Conservation (phyloP, 1,139 yeast genomes). For the Nakaseomyces kungkrabaensis region DNA sequence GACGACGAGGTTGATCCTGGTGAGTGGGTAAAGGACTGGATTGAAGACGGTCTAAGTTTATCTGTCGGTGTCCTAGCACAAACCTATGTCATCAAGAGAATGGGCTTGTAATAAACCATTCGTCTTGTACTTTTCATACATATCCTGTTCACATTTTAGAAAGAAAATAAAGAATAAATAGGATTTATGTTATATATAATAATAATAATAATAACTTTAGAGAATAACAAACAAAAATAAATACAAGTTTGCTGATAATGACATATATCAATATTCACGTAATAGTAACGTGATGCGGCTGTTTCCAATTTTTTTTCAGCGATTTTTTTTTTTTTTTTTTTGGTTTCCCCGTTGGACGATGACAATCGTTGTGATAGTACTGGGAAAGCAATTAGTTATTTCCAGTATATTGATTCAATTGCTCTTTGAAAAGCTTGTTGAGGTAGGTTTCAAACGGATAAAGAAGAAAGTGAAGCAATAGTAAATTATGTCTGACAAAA, state of each 20-base stretch:
- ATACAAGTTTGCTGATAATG: too few relatives aligned
- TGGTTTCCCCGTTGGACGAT: neutral
- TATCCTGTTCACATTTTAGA: neutral
- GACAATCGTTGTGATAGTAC: too few relatives aligned
- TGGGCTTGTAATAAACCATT: constrained; percentile 43
- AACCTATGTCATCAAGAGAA: constrained; percentile 78
- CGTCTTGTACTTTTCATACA: too few relatives aligned
- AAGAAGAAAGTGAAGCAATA: neutral
- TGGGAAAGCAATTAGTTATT: too few relatives aligned
- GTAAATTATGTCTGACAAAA: neutral
- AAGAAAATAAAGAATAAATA: too few relatives aligned
- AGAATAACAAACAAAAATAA: too few relatives aligned
- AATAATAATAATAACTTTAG: too few relatives aligned
- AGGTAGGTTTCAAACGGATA: neutral
- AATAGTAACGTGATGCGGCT: neutral
- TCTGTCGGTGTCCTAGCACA: constrained; percentile 84
- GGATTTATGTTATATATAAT: too few relatives aligned
- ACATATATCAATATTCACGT: neutral
- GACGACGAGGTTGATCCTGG: constrained; percentile 67
- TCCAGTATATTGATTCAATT: too few relatives aligned
- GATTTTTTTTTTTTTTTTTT: neutral
- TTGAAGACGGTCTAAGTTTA: constrained; percentile 69
- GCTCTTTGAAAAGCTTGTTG: too few relatives aligned
- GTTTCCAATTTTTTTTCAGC: too few relatives aligned
- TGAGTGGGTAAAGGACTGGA: constrained; percentile 95